Conservation (phyloP, 2,329 filamentous ascomycete species). For the Ophiostoma ulmi region DNA sequence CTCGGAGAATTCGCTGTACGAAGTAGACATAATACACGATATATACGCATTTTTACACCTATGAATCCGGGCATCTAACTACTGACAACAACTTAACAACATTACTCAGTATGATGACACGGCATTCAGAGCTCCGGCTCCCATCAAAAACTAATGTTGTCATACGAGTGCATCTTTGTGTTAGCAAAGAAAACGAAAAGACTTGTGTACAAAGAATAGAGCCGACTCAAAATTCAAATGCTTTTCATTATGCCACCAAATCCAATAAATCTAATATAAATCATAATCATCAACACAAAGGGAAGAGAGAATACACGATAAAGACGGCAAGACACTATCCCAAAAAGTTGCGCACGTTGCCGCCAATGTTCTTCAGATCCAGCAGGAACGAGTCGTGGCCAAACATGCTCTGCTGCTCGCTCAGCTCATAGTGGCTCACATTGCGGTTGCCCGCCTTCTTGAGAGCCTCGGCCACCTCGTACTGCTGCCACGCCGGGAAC, state of each 20-base stretch:
- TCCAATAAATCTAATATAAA: background rate
- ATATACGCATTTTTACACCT: no score
- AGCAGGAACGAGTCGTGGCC: conserved; percentile 95
- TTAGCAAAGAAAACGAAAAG: background rate
- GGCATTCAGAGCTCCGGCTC: background rate
- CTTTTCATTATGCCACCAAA: background rate
- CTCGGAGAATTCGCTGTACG: no score
- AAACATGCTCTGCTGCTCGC: conserved; percentile 89
- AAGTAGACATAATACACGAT: no score
- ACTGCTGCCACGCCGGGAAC: conserved; percentile 97
- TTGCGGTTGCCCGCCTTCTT: conserved; percentile 69
- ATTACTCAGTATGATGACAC: no score
- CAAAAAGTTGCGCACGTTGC: conserved; percentile 73
- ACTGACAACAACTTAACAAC: no score
- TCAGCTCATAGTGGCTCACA: conserved; percentile 84
- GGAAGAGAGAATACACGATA: background rate
- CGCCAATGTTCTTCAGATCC: conserved; percentile 87
- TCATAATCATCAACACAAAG: background rate
- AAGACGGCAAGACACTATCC: conserved; percentile 39
- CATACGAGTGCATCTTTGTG: conserved; percentile 19
- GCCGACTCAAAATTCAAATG: background rate
- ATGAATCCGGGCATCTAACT: no score
- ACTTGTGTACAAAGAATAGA: background rate
- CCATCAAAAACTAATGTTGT: conserved; percentile 17
- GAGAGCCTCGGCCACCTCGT: conserved; percentile 83